Evolutionary conservation across 257 asterid species (phyloP).

Genomic region (Cynanchum wilfordii): DNA sequence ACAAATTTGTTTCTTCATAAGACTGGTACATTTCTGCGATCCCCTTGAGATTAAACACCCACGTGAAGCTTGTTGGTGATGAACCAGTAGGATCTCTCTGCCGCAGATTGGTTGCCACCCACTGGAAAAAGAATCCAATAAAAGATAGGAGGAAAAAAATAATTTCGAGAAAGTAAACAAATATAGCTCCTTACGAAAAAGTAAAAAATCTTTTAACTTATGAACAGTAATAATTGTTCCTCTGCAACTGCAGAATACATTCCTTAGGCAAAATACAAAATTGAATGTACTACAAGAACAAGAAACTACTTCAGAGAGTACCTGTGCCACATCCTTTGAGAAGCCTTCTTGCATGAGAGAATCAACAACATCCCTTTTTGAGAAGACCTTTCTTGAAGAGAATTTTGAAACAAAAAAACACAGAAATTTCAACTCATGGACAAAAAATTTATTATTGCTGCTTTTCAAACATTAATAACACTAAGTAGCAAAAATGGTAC

Average conservation of each 20-base stretch:
- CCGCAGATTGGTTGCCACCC: constrained; percentile 93
- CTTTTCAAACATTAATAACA: neutral
- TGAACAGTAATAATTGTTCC: neutral
- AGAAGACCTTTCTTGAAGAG: constrained; percentile 76
- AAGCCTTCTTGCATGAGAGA: constrained; percentile 74
- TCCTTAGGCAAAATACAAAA: neutral
- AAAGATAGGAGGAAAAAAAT: neutral
- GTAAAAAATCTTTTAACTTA: neutral
- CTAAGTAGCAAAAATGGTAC: neutral
- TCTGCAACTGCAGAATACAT: neutral
- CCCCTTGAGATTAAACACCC: constrained; percentile 84
- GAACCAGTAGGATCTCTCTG: constrained; percentile 48
- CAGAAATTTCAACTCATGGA: constrained; percentile 1
- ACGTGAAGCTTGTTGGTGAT: constrained; percentile 53
- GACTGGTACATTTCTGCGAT: constrained; percentile 89
- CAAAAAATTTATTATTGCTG: neutral
- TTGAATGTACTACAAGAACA: neutral
- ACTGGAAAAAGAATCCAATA: constrained; percentile 35
- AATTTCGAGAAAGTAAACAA: neutral
- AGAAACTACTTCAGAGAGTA: constrained; percentile 7
- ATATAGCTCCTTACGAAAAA: neutral
- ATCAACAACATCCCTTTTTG: constrained; percentile 66
- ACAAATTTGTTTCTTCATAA: constrained; percentile 80
- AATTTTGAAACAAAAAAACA: constrained; percentile 21
- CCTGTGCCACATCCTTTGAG: constrained; percentile 97